phyloP scores from a whole-genome alignment of 192 early-diverging fungal species.

The Helicostylum pulchrum region DNA sequence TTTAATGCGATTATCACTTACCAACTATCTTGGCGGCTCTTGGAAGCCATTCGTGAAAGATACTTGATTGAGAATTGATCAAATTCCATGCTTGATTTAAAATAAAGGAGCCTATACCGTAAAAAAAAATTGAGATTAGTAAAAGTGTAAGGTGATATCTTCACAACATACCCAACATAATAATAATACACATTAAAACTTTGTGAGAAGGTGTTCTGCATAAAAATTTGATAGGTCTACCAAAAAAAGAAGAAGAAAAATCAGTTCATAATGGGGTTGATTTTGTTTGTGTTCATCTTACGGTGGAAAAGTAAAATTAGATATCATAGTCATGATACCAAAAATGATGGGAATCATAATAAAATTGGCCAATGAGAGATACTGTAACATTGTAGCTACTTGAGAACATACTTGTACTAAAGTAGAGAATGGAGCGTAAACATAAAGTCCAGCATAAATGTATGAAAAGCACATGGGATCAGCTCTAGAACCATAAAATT shows the following conservation, averaged over 20 bases:
- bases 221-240: constrained; percentile 35
- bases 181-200: constrained; percentile 31
- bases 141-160: neutral
- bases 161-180: constrained; percentile 30
- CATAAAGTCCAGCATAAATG: constrained; percentile 35
- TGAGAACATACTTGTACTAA: constrained; percentile 21
- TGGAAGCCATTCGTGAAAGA: constrained; percentile 31
- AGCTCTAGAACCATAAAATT: constrained; percentile 31
- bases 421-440: constrained; percentile 15
- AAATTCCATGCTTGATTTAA: constrained; percentile 39
- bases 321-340: constrained; percentile 16
- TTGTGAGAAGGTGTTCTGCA: constrained; percentile 32
- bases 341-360: constrained; percentile 25
- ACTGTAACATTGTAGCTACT: constrained; percentile 23
- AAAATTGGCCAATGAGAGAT: constrained; percentile 27
- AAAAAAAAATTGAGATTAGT: neutral
- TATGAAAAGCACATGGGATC: constrained; percentile 31
- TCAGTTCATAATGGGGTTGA: neutral
- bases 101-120: constrained; percentile 28
- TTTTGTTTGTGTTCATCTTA: constrained; percentile 1
- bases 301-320: constrained; percentile 30
- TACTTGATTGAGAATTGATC: constrained; percentile 26
- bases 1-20: constrained; percentile 11
- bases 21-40: constrained; percentile 33
- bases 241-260: neutral